Percentiles rank a stretch among this genome's conserved stretches.
phyloP scores from a whole-genome alignment of 768 basidiomycete species.

The Boletus fagicola region DNA sequence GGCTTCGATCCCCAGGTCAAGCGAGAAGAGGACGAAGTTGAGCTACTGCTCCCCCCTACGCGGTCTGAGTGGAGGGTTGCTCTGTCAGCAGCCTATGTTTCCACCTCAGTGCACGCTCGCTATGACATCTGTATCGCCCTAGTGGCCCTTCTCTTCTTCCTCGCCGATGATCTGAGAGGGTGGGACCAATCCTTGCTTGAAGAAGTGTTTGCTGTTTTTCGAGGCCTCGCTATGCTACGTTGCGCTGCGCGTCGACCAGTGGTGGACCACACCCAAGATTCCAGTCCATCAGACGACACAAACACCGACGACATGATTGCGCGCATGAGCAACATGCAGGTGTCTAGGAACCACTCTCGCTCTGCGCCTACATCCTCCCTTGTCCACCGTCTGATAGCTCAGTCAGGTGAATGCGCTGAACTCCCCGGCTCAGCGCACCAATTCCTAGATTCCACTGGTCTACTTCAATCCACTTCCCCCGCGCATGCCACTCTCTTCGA shows the following conservation, averaged over 20 bases:
- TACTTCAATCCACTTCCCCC: slow-evolving; percentile 68
- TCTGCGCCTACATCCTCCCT: slow-evolving; percentile 58
- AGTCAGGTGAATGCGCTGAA: slow-evolving; percentile 46
- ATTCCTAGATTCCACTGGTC: slow-evolving; percentile 64
- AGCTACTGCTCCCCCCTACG: slow-evolving; percentile 48
- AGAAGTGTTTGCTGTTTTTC: slow-evolving; percentile 76
- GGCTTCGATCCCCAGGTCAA: slow-evolving; percentile 71
- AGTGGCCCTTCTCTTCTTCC: slow-evolving; percentile 67
- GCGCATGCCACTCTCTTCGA: slow-evolving; percentile 67
- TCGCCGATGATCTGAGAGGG: slow-evolving; percentile 56
- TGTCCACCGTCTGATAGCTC: slow-evolving; percentile 58
- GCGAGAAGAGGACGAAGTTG: slow-evolving; percentile 70
- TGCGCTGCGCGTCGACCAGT: slow-evolving; percentile 59
- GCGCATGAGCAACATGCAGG: slow-evolving; percentile 72
- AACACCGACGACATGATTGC: slow-evolving; percentile 62
- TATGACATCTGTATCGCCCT: slow-evolving; percentile 72
- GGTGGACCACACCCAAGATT: slow-evolving; percentile 33
- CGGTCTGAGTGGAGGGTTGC: slow-evolving; percentile 62
- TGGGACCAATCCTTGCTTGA: slow-evolving; percentile 67
- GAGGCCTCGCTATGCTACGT: slow-evolving; percentile 73
- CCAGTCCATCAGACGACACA: slow-evolving; percentile 31
- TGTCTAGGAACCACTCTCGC: slow-evolving; percentile 49
- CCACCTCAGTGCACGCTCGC: slow-evolving; percentile 63
- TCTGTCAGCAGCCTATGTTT: slow-evolving; percentile 60
- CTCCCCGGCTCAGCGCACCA: slow-evolving; percentile 63